These are phyloP conservation scores for Beta vulgaris DNA, from an alignment of 148 eudicot genomes.

Conservation along the genomic window DNA sequence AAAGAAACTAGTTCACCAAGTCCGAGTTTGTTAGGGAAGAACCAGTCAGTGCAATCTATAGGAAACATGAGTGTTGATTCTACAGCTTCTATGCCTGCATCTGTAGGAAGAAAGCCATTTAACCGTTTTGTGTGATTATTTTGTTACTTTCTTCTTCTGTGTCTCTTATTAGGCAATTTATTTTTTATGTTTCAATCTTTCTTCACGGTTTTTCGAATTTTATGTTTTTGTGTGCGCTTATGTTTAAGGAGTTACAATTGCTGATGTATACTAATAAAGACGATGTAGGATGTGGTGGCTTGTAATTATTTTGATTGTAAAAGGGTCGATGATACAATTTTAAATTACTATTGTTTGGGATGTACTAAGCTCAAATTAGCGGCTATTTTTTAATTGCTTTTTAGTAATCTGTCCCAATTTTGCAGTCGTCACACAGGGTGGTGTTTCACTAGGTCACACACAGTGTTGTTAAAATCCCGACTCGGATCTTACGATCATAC, in stretches of 20 bases:
- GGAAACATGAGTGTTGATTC: slow-evolving; percentile 80
- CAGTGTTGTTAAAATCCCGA: too few species aligned
- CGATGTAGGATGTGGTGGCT: slow-evolving; percentile 37
- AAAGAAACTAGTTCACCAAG: slow-evolving; percentile 45
- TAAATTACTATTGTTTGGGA: not conserved
- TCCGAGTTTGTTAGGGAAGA: slow-evolving; percentile 48
- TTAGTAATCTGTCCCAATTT: not conserved
- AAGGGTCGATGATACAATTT: slow-evolving; percentile 12
- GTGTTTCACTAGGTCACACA: too few species aligned
- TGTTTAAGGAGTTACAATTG: slow-evolving; percentile 21
- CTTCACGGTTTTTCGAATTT: slow-evolving; percentile 2
- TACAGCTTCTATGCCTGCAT: slow-evolving; percentile 73
- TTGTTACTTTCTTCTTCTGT: slow-evolving; percentile 5
- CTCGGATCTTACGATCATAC: too few species aligned
- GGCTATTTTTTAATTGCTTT: not conserved
- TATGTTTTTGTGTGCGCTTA: slow-evolving; percentile 38
- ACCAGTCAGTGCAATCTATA: slow-evolving; percentile 41
- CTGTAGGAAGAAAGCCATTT: slow-evolving; percentile 83
- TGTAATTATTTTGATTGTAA: slow-evolving; percentile 36
- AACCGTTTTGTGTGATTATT: slow-evolving; percentile 79
- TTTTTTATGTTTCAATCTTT: slow-evolving; percentile 7
- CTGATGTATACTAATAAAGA: slow-evolving; percentile 43
- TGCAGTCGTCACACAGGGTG: too few species aligned
- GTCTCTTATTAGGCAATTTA: not conserved
- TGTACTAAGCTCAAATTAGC: not conserved